phyloP scores from a whole-genome alignment of 495 filamentous ascomycete species.

The Talaromyces thailandensis region DNA sequence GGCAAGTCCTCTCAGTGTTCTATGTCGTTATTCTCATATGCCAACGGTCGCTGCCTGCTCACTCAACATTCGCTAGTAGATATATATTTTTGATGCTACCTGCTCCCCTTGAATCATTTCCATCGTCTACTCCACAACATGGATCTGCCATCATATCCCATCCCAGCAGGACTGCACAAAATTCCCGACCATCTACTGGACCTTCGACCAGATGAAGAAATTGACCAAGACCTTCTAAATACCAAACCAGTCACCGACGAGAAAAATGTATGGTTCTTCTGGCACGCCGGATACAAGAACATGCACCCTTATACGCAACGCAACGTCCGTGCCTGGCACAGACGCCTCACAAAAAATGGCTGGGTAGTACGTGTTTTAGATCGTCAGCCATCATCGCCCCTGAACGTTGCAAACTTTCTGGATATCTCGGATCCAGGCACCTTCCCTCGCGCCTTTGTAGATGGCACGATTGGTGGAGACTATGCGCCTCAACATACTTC shows the following conservation, averaged over 20 bases:
- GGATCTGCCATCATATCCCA: slow-evolving; percentile 4
- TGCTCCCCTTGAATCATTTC: background rate
- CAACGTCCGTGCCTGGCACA: slow-evolving; percentile 47
- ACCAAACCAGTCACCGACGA: slow-evolving; percentile 28
- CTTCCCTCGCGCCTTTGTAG: slow-evolving; percentile 40
- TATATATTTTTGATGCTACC: background rate
- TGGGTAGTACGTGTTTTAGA: slow-evolving; percentile 47
- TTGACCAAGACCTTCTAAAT: slow-evolving; percentile 34
- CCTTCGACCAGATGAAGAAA: slow-evolving; percentile 32
- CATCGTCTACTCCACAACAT: background rate
- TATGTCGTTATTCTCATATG: background rate
- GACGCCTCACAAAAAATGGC: slow-evolving; percentile 38
- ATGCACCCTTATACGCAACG: slow-evolving; percentile 45
- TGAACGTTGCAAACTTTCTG: slow-evolving; percentile 39
- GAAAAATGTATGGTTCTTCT: slow-evolving; percentile 52
- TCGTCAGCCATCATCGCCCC: slow-evolving; percentile 26
- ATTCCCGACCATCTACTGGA: slow-evolving; percentile 18
- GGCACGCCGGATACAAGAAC: slow-evolving; percentile 35
- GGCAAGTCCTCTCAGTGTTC: background rate
- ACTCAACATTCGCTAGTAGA: background rate
- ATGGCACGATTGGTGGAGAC: slow-evolving; percentile 34
- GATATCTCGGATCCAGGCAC: slow-evolving; percentile 27
- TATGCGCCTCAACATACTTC: slow-evolving; percentile 45
- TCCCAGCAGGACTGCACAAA: slow-evolving; percentile 10
- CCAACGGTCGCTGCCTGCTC: background rate